Conservation (phyloP, 106 monocot genomes). For the Acorus gramineus region DNA sequence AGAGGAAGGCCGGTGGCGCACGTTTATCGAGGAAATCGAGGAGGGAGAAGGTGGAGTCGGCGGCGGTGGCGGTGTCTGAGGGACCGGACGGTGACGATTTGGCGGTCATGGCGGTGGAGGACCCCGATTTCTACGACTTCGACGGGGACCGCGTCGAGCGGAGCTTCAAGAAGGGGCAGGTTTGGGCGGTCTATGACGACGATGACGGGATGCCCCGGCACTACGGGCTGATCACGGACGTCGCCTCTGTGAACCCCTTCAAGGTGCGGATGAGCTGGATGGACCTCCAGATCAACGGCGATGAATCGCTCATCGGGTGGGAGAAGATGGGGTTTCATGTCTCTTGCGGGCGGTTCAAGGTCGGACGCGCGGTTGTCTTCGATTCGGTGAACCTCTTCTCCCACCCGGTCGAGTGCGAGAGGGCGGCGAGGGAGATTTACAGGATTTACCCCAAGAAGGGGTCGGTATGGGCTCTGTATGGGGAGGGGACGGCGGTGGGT, state of each 20-base stretch:
- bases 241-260: slow-evolving; percentile 36
- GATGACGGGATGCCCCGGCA: slow-evolving; percentile 91
- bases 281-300: slow-evolving; percentile 30
- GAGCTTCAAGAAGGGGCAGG: slow-evolving; percentile 70
- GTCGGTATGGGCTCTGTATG: slow-evolving; percentile 80
- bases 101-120: slow-evolving; percentile 71
- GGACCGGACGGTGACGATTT: slow-evolving; percentile 22
- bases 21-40: slow-evolving; percentile 7
- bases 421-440: slow-evolving; percentile 59
- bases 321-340: slow-evolving; percentile 40
- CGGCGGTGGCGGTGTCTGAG: background rate
- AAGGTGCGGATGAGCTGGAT: slow-evolving; percentile 65
- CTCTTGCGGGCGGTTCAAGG: slow-evolving; percentile 70
- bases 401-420: slow-evolving; percentile 56
- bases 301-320: slow-evolving; percentile 19
- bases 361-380: slow-evolving; percentile 45
- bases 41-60: background rate
- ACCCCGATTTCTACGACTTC: slow-evolving; percentile 91
- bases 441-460: slow-evolving; percentile 86
- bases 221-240: slow-evolving; percentile 65
- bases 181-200: slow-evolving; percentile 86
- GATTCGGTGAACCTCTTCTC: slow-evolving; percentile 82
- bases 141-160: slow-evolving; percentile 64
- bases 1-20: slow-evolving; percentile 2
- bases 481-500: slow-evolving; percentile 9